Evolutionary conservation across 1,139 yeast genomes (phyloP), one percentile per base, ranked within the genome.

Genomic region (Blastobotrys proliferans): DNA sequence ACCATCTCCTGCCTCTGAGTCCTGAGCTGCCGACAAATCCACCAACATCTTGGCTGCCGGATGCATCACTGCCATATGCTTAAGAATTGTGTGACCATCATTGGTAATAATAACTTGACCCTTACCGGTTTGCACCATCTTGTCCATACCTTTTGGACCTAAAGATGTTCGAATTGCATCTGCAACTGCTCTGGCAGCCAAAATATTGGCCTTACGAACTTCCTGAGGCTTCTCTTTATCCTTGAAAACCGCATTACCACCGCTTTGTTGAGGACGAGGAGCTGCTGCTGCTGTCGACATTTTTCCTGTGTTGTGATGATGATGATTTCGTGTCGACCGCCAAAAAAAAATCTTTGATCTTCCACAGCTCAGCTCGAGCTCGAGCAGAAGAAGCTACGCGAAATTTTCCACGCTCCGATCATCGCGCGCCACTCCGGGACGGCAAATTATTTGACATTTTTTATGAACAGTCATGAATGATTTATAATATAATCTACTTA

Each of bases 71-170:
- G 96, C 96, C 95, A 88, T 87, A 62, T 88, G 95, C 57, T 82
- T 79, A 55, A 88, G 70, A 51, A 88, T 88, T 6, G 97, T 88
- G 62, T 94, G 97, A 33, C 99, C 99, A 67, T 92, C 99, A 64
- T 92, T 94, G 51, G 97, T 88, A 54, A 94, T 90, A 60, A 92
- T 84, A 55, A 92, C 85, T 60, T 92, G 92, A 30, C 97, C 97
- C 41, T 77, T 77, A 44, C 90, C 83, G 25, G 97, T 88, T 67
- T 86, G 88, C 69, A 68, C 67, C 98, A 92, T 92, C 72, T 94
- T 94, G 66, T 92, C 99, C 98, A 92, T 92, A 49, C 99, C 98
- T 65, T 88, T 90, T 42, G 99, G 99, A 27, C 99, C 99, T 47
- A 92, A 72, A 9, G 97, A 88, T 3, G 99, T 92, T 66, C 98